Evolutionary conservation across 2,329 filamentous ascomycete genomes (phyloP).

Genomic region (Aureobasidium pullulans): DNA sequence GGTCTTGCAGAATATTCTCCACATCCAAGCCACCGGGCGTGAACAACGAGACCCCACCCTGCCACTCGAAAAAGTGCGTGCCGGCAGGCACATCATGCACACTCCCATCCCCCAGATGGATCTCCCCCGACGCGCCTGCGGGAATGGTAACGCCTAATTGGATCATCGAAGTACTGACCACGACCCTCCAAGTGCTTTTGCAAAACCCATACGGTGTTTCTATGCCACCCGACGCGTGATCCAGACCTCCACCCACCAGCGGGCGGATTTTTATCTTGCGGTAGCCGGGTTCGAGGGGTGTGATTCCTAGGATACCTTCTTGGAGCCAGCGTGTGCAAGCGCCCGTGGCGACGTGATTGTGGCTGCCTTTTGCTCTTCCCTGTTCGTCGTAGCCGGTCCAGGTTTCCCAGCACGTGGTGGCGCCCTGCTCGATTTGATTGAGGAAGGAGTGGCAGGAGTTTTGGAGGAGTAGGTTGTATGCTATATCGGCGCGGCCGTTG

Average conservation of each 20-base stretch:
- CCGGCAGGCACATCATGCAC: neutral
- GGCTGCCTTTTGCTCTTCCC: neutral
- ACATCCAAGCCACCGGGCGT: neutral
- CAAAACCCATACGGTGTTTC: neutral
- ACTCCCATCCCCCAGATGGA: neutral
- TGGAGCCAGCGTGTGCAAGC: slow-evolving; percentile 7
- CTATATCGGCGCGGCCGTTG: slow-evolving; percentile 1
- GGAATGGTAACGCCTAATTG: neutral
- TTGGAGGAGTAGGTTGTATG: slow-evolving; percentile 4
- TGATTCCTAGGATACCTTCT: slow-evolving; percentile 6
- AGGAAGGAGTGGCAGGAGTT: neutral
- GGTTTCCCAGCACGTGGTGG: slow-evolving; percentile 5
- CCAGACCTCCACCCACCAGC: neutral
- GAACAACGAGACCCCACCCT: neutral
- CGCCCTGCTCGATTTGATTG: slow-evolving; percentile 2
- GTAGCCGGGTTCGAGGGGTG: neutral
- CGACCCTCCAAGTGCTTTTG: neutral
- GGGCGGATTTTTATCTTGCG: slow-evolving; percentile 5
- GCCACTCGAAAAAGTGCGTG: slow-evolving; percentile 8
- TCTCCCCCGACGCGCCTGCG: neutral
- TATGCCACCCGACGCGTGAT: neutral
- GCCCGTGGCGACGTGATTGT: slow-evolving; percentile 2
- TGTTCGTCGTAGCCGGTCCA: slow-evolving; percentile 4
- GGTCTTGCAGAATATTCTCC: neutral
- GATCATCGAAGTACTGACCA: neutral